Evolutionary conservation across 192 early-diverging fungal species (phyloP), one percentile per base, ranked within the genome.

Genomic region (Helicostylum pulchrum): DNA sequence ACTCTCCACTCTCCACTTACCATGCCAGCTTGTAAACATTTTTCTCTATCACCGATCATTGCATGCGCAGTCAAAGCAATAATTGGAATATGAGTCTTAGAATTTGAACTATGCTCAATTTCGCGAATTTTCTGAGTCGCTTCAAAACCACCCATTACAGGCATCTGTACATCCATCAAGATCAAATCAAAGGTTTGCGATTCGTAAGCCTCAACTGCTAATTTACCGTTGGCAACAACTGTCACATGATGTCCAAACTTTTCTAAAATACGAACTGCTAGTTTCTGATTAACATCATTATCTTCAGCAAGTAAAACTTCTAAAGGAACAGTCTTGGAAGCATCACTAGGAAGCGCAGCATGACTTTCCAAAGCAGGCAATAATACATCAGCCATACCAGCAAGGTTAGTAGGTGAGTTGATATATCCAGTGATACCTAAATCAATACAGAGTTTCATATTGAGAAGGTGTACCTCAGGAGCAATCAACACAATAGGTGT

Each of bases 151-250:
- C 88, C 90, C 89, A 94, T 92, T 21, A 92, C 84, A 3, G 92
- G 92, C 92, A 94, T 91, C 79, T 91, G 89, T 14, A 92, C 86
- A 64, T 94, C 92, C 92, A 94, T 94, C 44, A 94, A 66, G 51
- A 94, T 89, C 64, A 86, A 34, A 61, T 83, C 73, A 77, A 84
- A 83, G 61, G 77, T 73, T 65, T 85, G 66, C 61, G 65, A 20
- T 48, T 80, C 72, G 36, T 87, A 87, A 2, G 75, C 80, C 63
- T 93, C 88, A 2, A 93, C 88, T 0, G 92, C 92, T 69, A 86
- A 56, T 71, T 88, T 81, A 42, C 92, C 92, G 62, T 93, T 92
- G 46, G 85, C 74, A 4, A 88, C 92, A 30, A 93, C 85, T 57
- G 78, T 83, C 32, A 89, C 89, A 70, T 84, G 88, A 78, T 92